Percentiles rank a stretch among this genome's conserved stretches.
phyloP scores from a whole-genome alignment of 805 yeast species.

The Ogataea ganodermae region DNA sequence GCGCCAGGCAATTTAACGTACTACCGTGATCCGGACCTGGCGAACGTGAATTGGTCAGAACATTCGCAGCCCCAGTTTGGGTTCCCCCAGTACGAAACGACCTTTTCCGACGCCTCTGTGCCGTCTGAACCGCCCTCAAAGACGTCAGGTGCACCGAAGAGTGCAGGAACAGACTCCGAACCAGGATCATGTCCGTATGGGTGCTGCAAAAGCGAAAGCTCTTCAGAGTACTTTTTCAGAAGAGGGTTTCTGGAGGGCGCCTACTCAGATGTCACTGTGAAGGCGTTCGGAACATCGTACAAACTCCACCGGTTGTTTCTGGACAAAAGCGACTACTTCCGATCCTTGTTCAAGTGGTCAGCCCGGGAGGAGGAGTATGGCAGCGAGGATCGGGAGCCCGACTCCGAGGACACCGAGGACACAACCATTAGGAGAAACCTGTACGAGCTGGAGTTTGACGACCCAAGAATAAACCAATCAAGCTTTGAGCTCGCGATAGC shows the following conservation, averaged over 20 bases:
- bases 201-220: constrained; percentile 26
- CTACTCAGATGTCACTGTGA: constrained; percentile 49
- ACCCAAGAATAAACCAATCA: constrained; percentile 42
- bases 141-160: constrained; percentile 7
- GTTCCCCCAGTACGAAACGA: constrained; percentile 8
- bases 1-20: constrained; percentile 26
- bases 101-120: constrained; percentile 10
- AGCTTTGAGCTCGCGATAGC: constrained; percentile 52
- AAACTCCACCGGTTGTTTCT: constrained; percentile 48
- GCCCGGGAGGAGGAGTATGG: constrained; percentile 10
- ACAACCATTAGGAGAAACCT: background rate
- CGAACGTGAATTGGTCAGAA: constrained; percentile 1
- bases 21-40: constrained; percentile 17
- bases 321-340: constrained; percentile 49
- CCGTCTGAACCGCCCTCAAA: constrained; percentile 17
- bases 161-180: constrained; percentile 9
- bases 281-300: constrained; percentile 48
- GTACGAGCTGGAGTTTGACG: constrained; percentile 41
- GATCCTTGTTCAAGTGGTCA: constrained; percentile 48
- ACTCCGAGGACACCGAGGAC: background rate
- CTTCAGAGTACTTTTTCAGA: constrained; percentile 36
- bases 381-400: constrained; percentile 9
- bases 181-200: constrained; percentile 28
- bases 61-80: constrained; percentile 1
- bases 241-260: constrained; percentile 47